Conservation (phyloP, 768 basidiomycete genomes). For the Lepiota venenata region DNA sequence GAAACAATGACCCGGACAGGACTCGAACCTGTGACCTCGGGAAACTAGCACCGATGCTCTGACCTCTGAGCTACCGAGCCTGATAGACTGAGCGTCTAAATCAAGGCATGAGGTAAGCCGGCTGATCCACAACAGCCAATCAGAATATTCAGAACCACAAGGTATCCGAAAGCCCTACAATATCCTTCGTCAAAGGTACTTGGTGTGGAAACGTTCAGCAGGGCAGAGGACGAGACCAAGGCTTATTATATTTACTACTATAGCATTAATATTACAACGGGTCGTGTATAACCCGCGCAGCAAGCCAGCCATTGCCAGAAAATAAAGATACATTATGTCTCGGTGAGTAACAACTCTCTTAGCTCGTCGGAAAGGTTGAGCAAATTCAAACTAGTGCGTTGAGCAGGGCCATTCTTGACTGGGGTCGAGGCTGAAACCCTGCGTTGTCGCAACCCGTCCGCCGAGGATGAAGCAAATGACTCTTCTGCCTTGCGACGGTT, state of each 20-base stretch:
- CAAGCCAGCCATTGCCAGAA: neutral
- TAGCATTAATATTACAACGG: conserved; percentile 2
- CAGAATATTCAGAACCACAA: no score
- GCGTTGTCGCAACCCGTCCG: conserved; percentile 23
- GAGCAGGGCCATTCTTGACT: conserved; percentile 16
- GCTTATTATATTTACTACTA: neutral
- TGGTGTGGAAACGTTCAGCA: no score
- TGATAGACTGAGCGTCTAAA: no score
- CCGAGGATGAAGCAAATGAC: conserved; percentile 29
- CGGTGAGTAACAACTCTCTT: conserved; percentile 45
- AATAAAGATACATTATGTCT: conserved; percentile 29
- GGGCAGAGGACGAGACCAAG: neutral
- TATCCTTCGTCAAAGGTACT: no score
- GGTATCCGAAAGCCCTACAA: no score
- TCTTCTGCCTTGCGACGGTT: conserved; percentile 75
- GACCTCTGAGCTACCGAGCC: no score
- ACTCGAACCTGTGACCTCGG: no score
- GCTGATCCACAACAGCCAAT: no score
- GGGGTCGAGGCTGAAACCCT: conserved; percentile 9
- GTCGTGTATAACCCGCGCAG: neutral
- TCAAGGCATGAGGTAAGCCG: no score
- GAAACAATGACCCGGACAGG: no score
- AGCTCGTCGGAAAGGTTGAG: conserved; percentile 60
- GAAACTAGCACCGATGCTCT: no score
- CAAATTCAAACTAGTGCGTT: conserved; percentile 32